A percentile compares a stretch with the other conserved stretches of the same genome.
Conservation (phyloP, 2,329 filamentous ascomycete species). For the Fusarium lyarnte region DNA sequence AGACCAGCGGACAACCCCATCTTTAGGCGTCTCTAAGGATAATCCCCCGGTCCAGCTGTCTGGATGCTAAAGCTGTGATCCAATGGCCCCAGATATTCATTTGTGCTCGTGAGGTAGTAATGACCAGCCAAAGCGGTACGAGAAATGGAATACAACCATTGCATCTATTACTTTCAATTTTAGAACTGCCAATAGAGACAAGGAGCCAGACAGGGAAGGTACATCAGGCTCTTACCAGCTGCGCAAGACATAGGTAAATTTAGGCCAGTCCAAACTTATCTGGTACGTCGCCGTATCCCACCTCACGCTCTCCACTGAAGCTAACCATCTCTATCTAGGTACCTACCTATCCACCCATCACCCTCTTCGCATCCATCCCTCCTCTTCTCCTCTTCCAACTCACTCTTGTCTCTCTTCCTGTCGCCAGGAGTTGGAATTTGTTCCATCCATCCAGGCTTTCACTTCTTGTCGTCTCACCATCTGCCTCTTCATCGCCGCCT, state of each 20-base stretch:
- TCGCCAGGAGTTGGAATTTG: conserved; percentile 49
- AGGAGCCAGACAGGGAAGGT: conserved; percentile 14
- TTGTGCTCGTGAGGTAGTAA: conserved; percentile 15
- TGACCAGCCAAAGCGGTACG: neutral
- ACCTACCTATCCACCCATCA: conserved; percentile 34
- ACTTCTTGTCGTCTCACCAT: conserved; percentile 54
- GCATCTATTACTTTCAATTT: neutral
- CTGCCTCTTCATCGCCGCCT: conserved; percentile 48
- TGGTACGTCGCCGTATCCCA: conserved; percentile 27
- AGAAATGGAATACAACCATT: neutral
- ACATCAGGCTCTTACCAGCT: conserved; percentile 15
- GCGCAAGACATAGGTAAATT: conserved; percentile 21
- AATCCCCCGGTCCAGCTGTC: conserved; percentile 32
- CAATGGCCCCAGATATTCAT: conserved; percentile 23
- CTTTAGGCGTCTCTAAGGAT: conserved; percentile 36
- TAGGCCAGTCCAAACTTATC: conserved; percentile 29
- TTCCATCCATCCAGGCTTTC: conserved; percentile 55
- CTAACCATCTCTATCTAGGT: conserved; percentile 36
- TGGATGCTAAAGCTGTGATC: conserved; percentile 12
- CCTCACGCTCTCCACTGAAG: conserved; percentile 31
- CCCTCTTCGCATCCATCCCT: conserved; percentile 38
- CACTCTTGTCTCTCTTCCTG: conserved; percentile 43
- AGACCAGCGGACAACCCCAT: conserved; percentile 40
- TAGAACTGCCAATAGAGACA: neutral
- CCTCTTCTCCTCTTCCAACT: conserved; percentile 36